Percentiles rank a stretch among this genome's conserved stretches.
These are phyloP conservation scores for Fusarium keratoplasticum DNA, from an alignment of 2,329 filamentous ascomycete species.

Conservation along the genomic window DNA sequence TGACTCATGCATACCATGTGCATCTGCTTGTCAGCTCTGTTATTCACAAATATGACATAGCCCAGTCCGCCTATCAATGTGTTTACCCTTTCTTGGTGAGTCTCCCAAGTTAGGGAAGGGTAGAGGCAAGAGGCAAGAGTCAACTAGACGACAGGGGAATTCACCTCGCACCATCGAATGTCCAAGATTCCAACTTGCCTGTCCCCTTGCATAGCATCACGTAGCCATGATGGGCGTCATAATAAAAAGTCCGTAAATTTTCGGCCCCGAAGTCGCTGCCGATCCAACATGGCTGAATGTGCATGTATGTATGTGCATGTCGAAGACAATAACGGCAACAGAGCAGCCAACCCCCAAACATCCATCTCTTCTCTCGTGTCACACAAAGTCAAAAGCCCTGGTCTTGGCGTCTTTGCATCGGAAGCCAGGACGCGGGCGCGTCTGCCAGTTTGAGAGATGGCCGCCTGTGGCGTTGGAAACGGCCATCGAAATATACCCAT, in stretches of 20 bases:
- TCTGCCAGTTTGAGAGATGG: constrained; percentile 12
- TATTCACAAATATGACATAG: neutral
- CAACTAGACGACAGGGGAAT: neutral
- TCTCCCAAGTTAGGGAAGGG: neutral
- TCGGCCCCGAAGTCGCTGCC: constrained; percentile 21
- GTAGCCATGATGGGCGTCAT: constrained; percentile 6
- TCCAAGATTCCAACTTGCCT: neutral
- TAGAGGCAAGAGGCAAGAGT: neutral
- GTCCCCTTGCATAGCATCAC: constrained; percentile 16
- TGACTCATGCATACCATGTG: neutral
- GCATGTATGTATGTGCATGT: neutral
- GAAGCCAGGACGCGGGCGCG: constrained; percentile 7
- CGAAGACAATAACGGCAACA: constrained; percentile 7
- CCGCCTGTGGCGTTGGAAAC: neutral
- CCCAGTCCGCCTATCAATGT: neutral
- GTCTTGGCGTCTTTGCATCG: constrained; percentile 22
- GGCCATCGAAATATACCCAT: constrained; percentile 4
- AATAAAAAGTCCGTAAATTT: constrained; percentile 29
- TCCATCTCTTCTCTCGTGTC: constrained; percentile 14
- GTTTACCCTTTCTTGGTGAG: neutral
- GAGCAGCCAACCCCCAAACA: constrained; percentile 16
- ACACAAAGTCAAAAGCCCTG: constrained; percentile 15
- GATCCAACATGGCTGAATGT: neutral
- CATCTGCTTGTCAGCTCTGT: neutral
- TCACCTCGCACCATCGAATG: neutral